Base-by-base conservation (phyloP, 352 stramenopile genomes). In the Saprolegnia diclina region DNA sequence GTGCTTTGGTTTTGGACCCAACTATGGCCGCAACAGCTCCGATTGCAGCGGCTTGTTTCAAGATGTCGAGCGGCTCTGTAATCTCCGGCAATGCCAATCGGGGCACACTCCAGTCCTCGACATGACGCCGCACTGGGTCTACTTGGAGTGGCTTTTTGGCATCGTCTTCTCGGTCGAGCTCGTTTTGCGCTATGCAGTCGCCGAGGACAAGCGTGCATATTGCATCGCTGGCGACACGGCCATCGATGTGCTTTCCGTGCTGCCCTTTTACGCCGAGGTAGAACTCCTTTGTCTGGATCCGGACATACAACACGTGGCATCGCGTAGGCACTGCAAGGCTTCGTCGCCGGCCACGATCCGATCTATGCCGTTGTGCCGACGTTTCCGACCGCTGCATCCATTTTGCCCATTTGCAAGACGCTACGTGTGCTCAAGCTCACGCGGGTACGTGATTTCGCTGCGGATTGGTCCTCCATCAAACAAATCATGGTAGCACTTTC, bases 111-210 rank as follows among this genome's bases (percentile, higher is more conserved):
- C 52, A 1, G 44, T 56, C 18, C 29, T 84, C 46, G 76, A 89
- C 56, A 91, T 92, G 85, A 75, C 78, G 21, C 76, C 77, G 16
- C 82, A 88, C 42, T 92, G 85, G 85, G 85, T 91, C 56, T 90
- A 85, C 64, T 80, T 91, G 40, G 85, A 93, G 53, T 89, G 75
- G 76, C 73, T 71, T 7, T 90, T 91, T 46, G 83, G 82, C 0
- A 53, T 83, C 4, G 35, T 72, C 5, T 93, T 93, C 62, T 76
- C 76, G 44, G 5, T 73, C n/a, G 83, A 93, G 50, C 67, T 90
- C 29, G 42, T 74, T 10, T 62, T 91, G 13, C 82, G 82, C 0
- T 85, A 90, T 59, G 85, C 81, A 53, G 77, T 79, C 4, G 80
- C 71, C 0, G 75, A 77, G 2, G 63, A 83, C 22, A 73, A 72